Base-by-base conservation (phyloP, 2,329 filamentous ascomycete genomes). In the Colletotrichum filicis region DNA sequence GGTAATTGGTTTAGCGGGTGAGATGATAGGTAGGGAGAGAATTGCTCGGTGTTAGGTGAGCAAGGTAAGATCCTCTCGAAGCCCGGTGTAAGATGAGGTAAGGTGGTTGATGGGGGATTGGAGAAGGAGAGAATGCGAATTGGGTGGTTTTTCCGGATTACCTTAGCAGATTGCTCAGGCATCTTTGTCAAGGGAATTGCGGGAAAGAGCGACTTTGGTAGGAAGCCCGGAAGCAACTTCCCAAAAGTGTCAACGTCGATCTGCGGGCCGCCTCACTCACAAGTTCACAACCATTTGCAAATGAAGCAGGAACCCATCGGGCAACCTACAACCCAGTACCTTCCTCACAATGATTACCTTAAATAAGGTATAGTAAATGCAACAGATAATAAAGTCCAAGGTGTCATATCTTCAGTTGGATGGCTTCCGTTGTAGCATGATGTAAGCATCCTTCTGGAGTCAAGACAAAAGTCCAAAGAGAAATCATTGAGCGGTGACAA, bases 91-190 rank as follows among this genome's bases (percentile, higher is more conserved):
- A 49, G 22, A 12, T 5, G 16, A 26, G 14, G 19, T 5, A 7
- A 26, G 24, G 59, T 19, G 12, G 26, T 12, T n/a, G 6, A 32
- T 37, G 24, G 24, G 42, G 32, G 35, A 62, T 8, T 57, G 57
- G 56, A 60, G 55, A 42, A 42, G 6, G 37, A 26, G 24, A 66
- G 63, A 66, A 19, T 30, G 64, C 22, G 59, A 59, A 56, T 57
- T 59, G 66, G 66, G 53, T 28, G 24, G 68, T 32, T 68, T 68
- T 56, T 63, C 60, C 60, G 60, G 60, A 63, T 65, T 71, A 68
- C 68, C 68, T 65, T 62, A 68, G 64, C 68, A 53, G 37, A 37
- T 28, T 35, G 62, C 53, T 68, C 42, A 49, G 68, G 57, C 53
- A 65, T 65, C 52, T 22, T 26, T 7, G 46, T 42, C 55, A 35